phyloP scores from a whole-genome alignment of 805 yeast genomes.

The Ogataea allantospora region DNA sequence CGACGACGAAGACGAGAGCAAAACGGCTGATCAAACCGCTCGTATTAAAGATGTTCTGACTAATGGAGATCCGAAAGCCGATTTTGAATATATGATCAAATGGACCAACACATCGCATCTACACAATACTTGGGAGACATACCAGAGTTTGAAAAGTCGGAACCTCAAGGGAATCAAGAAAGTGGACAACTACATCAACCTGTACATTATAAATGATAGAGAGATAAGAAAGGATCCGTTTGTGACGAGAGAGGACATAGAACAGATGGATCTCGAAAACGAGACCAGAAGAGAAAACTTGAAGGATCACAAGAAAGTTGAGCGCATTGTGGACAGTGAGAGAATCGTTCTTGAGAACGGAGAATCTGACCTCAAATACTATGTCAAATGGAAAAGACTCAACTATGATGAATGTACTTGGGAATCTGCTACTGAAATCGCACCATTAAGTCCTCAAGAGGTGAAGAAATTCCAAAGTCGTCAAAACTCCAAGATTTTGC shows the following conservation, averaged over 20 bases:
- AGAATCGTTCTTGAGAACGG: slow-evolving; percentile 64
- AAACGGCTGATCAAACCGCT: slow-evolving; percentile 17
- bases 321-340: slow-evolving; percentile 84
- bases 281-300: slow-evolving; percentile 83
- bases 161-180: slow-evolving; percentile 73
- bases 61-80: slow-evolving; percentile 50
- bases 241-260: slow-evolving; percentile 89
- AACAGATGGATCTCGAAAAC: slow-evolving; percentile 86
- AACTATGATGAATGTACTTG: slow-evolving; percentile 96
- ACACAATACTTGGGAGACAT: slow-evolving; percentile 93
- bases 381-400: slow-evolving; percentile 90
- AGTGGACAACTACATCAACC: slow-evolving; percentile 86
- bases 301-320: slow-evolving; percentile 81
- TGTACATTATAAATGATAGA: slow-evolving; percentile 66
- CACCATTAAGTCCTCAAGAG: slow-evolving; percentile 75
- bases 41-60: slow-evolving; percentile 11
- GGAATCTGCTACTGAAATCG: slow-evolving; percentile 91
- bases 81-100: slow-evolving; percentile 64
- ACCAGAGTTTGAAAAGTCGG: slow-evolving; percentile 43
- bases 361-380: slow-evolving; percentile 68
- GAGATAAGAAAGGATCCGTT: slow-evolving; percentile 75
- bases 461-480: slow-evolving; percentile 83
- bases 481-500: slow-evolving; percentile 78
- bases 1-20: slow-evolving; percentile 22
- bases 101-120: slow-evolving; percentile 88